These are phyloP conservation scores for Hanseniaspora vineae DNA, from an alignment of 805 yeast species.

Conservation along the genomic window DNA sequence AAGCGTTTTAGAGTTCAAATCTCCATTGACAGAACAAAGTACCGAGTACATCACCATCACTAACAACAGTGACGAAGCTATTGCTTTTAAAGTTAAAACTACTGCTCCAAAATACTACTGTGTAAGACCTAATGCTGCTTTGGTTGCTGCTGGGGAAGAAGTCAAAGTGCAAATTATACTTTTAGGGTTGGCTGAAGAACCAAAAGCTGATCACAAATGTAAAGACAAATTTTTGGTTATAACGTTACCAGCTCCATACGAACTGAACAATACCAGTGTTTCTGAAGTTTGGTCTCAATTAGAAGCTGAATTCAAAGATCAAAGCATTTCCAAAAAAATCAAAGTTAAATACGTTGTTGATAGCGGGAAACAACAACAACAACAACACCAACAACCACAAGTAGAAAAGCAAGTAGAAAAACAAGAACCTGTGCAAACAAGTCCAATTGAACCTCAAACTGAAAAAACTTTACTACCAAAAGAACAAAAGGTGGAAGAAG, in stretches of 20 bases:
- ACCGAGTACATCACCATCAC: constrained; percentile 41
- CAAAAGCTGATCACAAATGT: constrained; percentile 60
- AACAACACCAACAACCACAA: constrained; percentile 18
- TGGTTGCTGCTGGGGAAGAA: constrained; percentile 61
- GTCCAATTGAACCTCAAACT: background rate
- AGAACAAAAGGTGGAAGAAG: background rate
- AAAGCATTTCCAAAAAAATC: constrained; percentile 50
- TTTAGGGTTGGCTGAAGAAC: constrained; percentile 65
- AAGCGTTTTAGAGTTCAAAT: constrained; percentile 59
- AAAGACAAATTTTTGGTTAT: constrained; percentile 89
- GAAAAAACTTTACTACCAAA: too few species aligned
- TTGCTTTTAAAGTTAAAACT: constrained; percentile 93
- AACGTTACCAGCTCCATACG: constrained; percentile 61
- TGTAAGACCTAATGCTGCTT: constrained; percentile 89
- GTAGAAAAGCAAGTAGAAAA: constrained; percentile 1
- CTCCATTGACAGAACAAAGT: constrained; percentile 62
- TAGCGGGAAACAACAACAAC: constrained; percentile 1
- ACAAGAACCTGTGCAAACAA: constrained; percentile 3
- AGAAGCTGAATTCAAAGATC: constrained; percentile 43
- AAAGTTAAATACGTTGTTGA: constrained; percentile 39
- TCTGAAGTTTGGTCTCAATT: constrained; percentile 67
- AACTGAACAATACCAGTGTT: constrained; percentile 41
- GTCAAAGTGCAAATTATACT: constrained; percentile 70
- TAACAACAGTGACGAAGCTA: constrained; percentile 45
- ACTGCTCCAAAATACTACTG: constrained; percentile 94